Evolutionary conservation across 2,329 filamentous ascomycete genomes (phyloP).

Genomic region (Neonectria coccinea): DNA sequence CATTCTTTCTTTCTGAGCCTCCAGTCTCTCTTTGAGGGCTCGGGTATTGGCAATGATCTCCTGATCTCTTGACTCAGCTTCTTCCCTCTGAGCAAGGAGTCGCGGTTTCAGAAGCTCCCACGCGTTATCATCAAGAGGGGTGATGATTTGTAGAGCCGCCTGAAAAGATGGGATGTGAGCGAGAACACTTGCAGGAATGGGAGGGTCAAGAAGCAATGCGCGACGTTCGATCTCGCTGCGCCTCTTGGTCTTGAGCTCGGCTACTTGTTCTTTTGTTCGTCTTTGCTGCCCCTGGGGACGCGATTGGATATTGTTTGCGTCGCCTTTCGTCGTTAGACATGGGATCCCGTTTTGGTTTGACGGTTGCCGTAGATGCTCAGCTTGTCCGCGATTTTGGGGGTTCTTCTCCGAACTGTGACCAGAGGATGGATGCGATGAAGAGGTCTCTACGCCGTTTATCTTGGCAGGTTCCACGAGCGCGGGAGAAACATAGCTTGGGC

Average conservation of each 20-base stretch:
- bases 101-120: conserved; percentile 78
- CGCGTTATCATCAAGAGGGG: conserved; percentile 74
- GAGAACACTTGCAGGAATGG: conserved; percentile 71
- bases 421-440: conserved; percentile 3
- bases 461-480: conserved; percentile 7
- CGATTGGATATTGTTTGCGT: conserved; percentile 17
- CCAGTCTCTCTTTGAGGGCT: conserved; percentile 50
- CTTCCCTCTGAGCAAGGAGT: conserved; percentile 72
- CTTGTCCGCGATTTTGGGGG: conserved; percentile 1
- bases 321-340: conserved; percentile 11
- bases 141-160: conserved; percentile 76
- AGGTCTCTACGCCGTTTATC: neutral
- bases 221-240: conserved; percentile 78
- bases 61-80: conserved; percentile 70
- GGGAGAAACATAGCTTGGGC: conserved; percentile 14
- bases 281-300: conserved; percentile 51
- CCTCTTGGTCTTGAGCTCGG: conserved; percentile 72
- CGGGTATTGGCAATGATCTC: conserved; percentile 49
- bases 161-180: conserved; percentile 80
- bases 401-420: conserved; percentile 10
- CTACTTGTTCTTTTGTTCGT: conserved; percentile 71
- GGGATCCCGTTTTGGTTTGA: conserved; percentile 15
- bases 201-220: conserved; percentile 73
- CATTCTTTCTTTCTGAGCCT: conserved; percentile 5
- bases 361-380: conserved; percentile 19